phyloP scores from a whole-genome alignment of 2,329 filamentous ascomycete genomes.

The Arachnopeziza araneosa region DNA sequence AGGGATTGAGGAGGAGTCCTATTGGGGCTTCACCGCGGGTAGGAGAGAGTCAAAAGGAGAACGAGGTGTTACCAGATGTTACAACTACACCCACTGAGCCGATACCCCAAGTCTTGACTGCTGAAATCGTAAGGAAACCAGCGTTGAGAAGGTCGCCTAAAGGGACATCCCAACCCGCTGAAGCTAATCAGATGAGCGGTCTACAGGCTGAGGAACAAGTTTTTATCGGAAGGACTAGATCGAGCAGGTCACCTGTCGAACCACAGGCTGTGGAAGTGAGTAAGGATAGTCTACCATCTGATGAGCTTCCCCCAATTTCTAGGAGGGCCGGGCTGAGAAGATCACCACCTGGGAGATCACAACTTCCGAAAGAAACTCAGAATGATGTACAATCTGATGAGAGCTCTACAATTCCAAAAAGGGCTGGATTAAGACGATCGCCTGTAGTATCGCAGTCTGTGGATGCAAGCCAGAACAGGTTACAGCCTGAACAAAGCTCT shows the following conservation, averaged over 20 bases:
- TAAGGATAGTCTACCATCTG: neutral
- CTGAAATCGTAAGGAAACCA: neutral
- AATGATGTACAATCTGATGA: neutral
- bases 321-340: conserved; percentile 16
- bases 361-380: neutral
- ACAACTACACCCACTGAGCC: neutral
- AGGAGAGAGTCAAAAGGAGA: neutral
- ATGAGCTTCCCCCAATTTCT: neutral
- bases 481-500: neutral
- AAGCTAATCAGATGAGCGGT: neutral
- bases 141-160: neutral
- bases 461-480: neutral
- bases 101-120: neutral
- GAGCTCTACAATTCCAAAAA: neutral
- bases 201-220: neutral
- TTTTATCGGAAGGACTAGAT: neutral
- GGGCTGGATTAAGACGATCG: neutral
- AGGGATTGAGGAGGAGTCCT: conserved; percentile 25
- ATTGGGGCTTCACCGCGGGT: conserved; percentile 2
- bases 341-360: conserved; percentile 1
- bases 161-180: neutral
- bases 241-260: neutral
- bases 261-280: neutral
- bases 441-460: conserved; percentile 4
- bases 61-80: neutral